Conservation (phyloP, 2,329 filamentous ascomycete species). For the Phyllosticta capitalensis region DNA sequence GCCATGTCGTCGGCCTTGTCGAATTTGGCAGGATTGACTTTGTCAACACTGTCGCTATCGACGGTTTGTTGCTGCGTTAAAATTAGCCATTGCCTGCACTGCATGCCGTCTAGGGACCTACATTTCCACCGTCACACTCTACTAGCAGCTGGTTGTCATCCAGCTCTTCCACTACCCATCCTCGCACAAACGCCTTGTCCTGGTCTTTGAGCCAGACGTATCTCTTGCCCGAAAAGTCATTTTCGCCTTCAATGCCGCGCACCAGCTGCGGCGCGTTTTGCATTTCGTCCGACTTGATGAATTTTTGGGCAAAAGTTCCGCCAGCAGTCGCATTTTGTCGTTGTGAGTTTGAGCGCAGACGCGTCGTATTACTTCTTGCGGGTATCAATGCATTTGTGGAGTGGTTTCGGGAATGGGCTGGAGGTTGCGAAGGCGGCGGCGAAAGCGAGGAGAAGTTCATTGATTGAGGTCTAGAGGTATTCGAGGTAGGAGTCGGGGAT, state of each 20-base stretch:
- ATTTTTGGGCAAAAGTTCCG: constrained; percentile 87
- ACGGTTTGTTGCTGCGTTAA: constrained; percentile 67
- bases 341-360: constrained; percentile 52
- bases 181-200: constrained; percentile 79
- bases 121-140: constrained; percentile 86
- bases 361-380: constrained; percentile 27
- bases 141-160: constrained; percentile 62
- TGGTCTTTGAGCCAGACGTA: constrained; percentile 96
- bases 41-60: constrained; percentile 81
- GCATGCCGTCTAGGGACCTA: constrained; percentile 37
- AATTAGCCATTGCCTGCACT: background rate
- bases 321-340: constrained; percentile 54
- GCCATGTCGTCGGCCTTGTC: constrained; percentile 99
- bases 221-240: constrained; percentile 96
- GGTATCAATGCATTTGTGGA: constrained; percentile 37
- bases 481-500: constrained; percentile 41
- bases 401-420: constrained; percentile 56
- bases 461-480: constrained; percentile 60
- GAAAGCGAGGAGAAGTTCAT: constrained; percentile 55
- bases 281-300: constrained; percentile 82
- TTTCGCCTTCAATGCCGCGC: constrained; percentile 83
- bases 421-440: constrained; percentile 32
- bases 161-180: constrained; percentile 80
- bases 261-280: constrained; percentile 47
- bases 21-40: constrained; percentile 98